Base-by-base conservation (phyloP, 2,329 filamentous ascomycete species). In the Fusarium temperatum region DNA sequence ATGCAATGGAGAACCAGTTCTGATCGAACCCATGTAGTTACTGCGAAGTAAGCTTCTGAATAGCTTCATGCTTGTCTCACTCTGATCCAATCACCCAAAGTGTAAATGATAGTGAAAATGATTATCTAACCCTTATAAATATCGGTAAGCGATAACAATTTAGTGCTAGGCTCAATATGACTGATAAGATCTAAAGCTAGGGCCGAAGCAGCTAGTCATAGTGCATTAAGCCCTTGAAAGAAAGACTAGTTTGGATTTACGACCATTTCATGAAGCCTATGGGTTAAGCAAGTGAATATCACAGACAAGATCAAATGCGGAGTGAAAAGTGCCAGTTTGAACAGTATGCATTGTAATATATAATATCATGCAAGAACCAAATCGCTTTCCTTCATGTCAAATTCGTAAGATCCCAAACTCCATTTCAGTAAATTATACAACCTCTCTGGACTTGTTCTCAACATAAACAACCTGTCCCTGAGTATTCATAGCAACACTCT, bases 391-490 rank as follows among this genome's bases (percentile, higher is more conserved):
- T 42, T 42, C 50, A 56, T 61, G 4, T 26, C 50, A 22, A n/a
- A 61, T n/a, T 26, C 26, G 35, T 41, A 26, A 39, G 38, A 35
- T 28, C 9, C 17, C n/a, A 35, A 32, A 32, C 39, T 45, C 55
- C 55, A 48, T 18, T 13, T 7, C 14, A 28, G 8, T 18, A n/a
- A 12, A 66, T 44, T 18, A 66, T 20, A 44, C 64, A 39, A 58
- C 44, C 14, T 66, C 64, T 44, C 32, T 66, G 8, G 61, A 32
- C 30, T 20, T 67, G 63, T 67, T 61, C 14, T 67, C 65, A 15
- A 67, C 36, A n/a, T 67, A 67, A 9, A 58, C 26, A 24, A 60
- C 63, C 12, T 67, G 18, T 2, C 65, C 65, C 12, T 67, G 63
- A 10, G 17, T 13, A 4, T 53, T 45, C 63, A 67, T 60, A 11